phyloP scores from a whole-genome alignment of 148 eudicot genomes.

The Silene conica region DNA sequence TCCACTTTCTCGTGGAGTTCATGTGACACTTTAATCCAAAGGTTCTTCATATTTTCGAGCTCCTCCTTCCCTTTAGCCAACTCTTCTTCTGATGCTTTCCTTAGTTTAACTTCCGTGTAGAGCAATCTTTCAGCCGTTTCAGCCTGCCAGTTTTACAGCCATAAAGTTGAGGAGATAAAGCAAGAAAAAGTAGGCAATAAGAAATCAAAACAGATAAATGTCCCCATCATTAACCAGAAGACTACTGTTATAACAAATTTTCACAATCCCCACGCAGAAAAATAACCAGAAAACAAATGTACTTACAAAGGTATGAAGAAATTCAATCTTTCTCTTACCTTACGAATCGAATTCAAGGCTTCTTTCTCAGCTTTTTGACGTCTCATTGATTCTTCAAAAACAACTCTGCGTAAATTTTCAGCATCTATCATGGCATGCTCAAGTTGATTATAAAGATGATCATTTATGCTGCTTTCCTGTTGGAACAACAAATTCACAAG shows the following conservation, averaged over 20 bases:
- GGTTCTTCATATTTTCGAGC: constrained; percentile 37
- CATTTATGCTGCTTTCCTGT: constrained; percentile 48
- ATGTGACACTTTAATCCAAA: constrained; percentile 31
- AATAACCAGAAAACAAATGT: background rate
- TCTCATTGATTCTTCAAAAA: constrained; percentile 65
- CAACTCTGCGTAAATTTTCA: constrained; percentile 52
- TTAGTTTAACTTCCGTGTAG: constrained; percentile 47
- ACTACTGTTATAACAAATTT: too few species aligned
- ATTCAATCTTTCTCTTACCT: constrained; percentile 33
- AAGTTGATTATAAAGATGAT: constrained; percentile 57
- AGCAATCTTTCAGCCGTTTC: constrained; percentile 46
- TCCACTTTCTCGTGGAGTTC: constrained; percentile 44
- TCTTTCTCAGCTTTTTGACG: constrained; percentile 69
- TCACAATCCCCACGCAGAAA: background rate
- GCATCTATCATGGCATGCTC: constrained; percentile 59
- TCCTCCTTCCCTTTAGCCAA: constrained; percentile 45
- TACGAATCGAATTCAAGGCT: constrained; percentile 52
- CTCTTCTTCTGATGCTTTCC: constrained; percentile 54
- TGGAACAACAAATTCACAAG: constrained; percentile 13
- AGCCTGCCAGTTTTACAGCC: constrained; percentile 31
- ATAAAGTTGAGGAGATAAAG: constrained; percentile 8
- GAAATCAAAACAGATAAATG: too few species aligned
- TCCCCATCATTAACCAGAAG: background rate
- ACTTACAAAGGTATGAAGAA: background rate
- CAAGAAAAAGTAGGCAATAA: background rate